A percentile compares a stretch with the other conserved stretches of the same genome.
Evolutionary conservation across 2,329 filamentous ascomycete species (phyloP).

Genomic region (Botrytis fabae): DNA sequence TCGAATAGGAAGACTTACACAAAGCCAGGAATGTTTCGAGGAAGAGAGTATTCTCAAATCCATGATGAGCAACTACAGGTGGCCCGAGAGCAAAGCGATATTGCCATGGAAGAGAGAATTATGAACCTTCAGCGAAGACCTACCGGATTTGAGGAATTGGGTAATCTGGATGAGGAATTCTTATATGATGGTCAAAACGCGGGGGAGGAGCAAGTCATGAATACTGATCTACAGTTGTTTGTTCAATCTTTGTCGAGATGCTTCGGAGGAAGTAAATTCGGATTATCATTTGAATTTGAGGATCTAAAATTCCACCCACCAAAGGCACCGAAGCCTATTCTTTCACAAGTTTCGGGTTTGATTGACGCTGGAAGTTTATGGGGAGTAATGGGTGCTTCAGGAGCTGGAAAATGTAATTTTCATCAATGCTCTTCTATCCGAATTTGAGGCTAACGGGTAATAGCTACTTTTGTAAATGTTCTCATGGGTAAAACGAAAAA

Average conservation of each 20-base stretch:
- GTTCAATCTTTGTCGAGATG: constrained; percentile 54
- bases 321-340: constrained; percentile 47
- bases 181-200: constrained; percentile 27
- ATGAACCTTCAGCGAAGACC: constrained; percentile 25
- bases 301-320: constrained; percentile 52
- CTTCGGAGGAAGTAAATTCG: constrained; percentile 52
- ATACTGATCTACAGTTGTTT: constrained; percentile 49
- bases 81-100: constrained; percentile 21
- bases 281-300: constrained; percentile 54
- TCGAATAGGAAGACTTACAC: constrained; percentile 29
- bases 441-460: constrained; percentile 19
- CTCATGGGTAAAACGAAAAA: constrained; percentile 59
- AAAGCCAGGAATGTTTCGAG: constrained; percentile 35
- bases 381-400: constrained; percentile 60
- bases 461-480: constrained; percentile 57
- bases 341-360: constrained; percentile 54
- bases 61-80: constrained; percentile 31
- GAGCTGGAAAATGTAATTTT: constrained; percentile 53
- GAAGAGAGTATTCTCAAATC: constrained; percentile 36
- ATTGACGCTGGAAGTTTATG: constrained; percentile 56
- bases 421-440: not conserved
- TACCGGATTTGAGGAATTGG: constrained; percentile 30
- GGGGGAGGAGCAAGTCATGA: constrained; percentile 36
- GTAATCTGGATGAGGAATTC: constrained; percentile 22
- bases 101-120: constrained; percentile 28